These are phyloP conservation scores for Gossypium lobatum DNA, from an alignment of 441 rosid genomes.

Conservation along the genomic window DNA sequence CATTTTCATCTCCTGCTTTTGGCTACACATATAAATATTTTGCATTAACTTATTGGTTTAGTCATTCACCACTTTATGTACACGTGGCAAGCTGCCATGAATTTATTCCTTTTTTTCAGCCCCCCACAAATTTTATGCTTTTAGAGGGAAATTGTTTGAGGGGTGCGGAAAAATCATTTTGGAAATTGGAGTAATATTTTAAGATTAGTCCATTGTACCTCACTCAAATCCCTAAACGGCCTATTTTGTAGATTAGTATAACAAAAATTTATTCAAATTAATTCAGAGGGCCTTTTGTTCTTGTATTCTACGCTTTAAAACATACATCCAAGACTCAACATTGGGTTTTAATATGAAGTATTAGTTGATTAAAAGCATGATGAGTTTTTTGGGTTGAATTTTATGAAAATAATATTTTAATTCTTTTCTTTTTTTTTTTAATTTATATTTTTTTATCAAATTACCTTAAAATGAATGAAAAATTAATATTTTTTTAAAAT, in stretches of 20 bases:
- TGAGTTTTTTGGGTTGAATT: too few species aligned
- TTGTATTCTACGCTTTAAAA: neutral
- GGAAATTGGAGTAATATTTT: neutral
- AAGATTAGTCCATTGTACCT: neutral
- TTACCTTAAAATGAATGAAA: too few species aligned
- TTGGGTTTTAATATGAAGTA: neutral
- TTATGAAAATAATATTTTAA: too few species aligned
- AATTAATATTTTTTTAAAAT: too few species aligned
- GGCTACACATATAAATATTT: neutral
- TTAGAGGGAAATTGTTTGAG: too few species aligned
- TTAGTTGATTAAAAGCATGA: too few species aligned
- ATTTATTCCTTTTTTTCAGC: neutral
- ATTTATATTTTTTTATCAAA: too few species aligned
- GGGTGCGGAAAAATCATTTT: neutral
- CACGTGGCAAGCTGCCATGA: neutral
- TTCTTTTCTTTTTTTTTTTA: too few species aligned
- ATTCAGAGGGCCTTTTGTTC: neutral
- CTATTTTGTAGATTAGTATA: too few species aligned
- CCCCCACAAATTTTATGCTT: neutral
- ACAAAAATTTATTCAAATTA: too few species aligned
- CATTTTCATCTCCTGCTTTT: conserved; percentile 12
- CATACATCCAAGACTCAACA: neutral
- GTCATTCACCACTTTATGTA: neutral
- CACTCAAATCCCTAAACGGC: too few species aligned
- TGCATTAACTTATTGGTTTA: neutral